Evolutionary conservation across 768 basidiomycete genomes (phyloP), one percentile per base, ranked within the genome.

Genomic region (Suillus sp.): DNA sequence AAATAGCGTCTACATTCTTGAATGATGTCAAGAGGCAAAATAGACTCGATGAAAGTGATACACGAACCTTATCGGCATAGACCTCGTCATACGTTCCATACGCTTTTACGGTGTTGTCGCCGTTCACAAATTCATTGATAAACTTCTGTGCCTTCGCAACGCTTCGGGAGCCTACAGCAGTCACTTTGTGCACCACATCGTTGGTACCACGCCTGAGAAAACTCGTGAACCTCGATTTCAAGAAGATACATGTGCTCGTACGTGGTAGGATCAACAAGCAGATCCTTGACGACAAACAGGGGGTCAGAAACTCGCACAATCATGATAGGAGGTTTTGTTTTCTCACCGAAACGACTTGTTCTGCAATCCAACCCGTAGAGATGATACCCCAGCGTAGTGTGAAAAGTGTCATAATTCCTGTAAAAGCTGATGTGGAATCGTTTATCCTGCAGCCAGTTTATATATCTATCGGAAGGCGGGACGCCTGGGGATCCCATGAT

Each of bases 361-460:
- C 77, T 20, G 82, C 78, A 64, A 84, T 86, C 53, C 73, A 69
- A 43, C 81, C 82, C 1, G 83, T 82, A 37, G 83, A 81, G 64
- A 86, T 79, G 69, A 85, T 81, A 16, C 84, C 83, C 84, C 84
- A 84, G 40, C 77, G 74, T 58, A 83, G 68, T 4, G 70, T 72
- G 61, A 73, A 69, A 6, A 70, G 71, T 64, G 69, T 60, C 60
- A 57, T 57, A n/a, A 3, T 25, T 27, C 25, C 42, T 48, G 42
- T 25, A 27, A 34, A n/a, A 59, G n/a, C 18, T 51, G 5, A 27
- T 40, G 9, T 53, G 1, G 20, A 20, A n/a, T 20, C 14, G 16
- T 27, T 59, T 22, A 3, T 50, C 35, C n/a, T 51, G 51, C 27
- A 14, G 34, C 34, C n/a, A 55, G n/a, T 35, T 37, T 34, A 35